phyloP scores from a whole-genome alignment of 768 basidiomycete genomes.

The Neoboletus subvelutipes region DNA sequence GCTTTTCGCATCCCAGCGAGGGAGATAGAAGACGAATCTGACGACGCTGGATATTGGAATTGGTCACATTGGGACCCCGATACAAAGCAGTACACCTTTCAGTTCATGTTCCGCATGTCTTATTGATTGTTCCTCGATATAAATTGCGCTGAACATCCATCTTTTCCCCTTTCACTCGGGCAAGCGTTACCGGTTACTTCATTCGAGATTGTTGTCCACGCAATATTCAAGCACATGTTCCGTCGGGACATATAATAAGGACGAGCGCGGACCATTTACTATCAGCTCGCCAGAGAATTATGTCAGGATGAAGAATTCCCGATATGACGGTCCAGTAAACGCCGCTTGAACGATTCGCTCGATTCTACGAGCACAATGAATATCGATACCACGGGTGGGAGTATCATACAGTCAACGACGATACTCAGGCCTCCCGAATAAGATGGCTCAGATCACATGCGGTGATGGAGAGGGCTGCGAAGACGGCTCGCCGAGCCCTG shows the following conservation, averaged over 20 bases:
- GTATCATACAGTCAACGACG: background rate
- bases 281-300: background rate
- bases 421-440: background rate
- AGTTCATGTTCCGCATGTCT: conserved; percentile 86
- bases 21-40: conserved; percentile 93
- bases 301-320: background rate
- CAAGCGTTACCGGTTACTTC: background rate
- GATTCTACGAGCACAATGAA: background rate
- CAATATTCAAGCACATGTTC: background rate
- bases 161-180: background rate
- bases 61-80: conserved; percentile 99
- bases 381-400: background rate
- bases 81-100: conserved; percentile 96
- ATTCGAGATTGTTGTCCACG: background rate
- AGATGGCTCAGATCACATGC: background rate
- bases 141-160: conserved; percentile 5
- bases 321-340: conserved; percentile 9
- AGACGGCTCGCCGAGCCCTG: background rate
- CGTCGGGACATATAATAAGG: conserved; percentile 1
- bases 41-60: conserved; percentile 88
- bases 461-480: background rate
- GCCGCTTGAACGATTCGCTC: conserved; percentile 1
- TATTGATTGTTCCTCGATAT: conserved; percentile 27
- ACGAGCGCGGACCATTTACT: background rate
- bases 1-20: conserved; percentile 98